These are phyloP conservation scores for Phytophthora cactorum DNA, from an alignment of 352 stramenopile species.

Conservation along the genomic window DNA sequence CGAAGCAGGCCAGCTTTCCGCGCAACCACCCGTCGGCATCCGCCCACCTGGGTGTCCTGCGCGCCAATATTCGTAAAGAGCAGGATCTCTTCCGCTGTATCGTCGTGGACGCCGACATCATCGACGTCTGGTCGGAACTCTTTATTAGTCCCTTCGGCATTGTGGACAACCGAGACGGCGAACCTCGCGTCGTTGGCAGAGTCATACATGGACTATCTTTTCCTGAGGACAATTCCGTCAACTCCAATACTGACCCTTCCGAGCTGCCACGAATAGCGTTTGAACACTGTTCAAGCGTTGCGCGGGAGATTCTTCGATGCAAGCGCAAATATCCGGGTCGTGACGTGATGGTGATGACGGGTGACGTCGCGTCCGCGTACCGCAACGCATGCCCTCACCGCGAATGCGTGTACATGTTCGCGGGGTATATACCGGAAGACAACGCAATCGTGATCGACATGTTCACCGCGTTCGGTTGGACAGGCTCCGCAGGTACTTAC, in stretches of 20 bases:
- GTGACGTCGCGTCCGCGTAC: too few species aligned
- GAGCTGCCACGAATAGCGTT: background rate
- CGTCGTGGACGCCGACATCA: slow-evolving; percentile 7
- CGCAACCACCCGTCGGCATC: slow-evolving; percentile 1
- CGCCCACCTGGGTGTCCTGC: background rate
- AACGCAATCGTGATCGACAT: too few species aligned
- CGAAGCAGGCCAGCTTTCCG: background rate
- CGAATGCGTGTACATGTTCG: too few species aligned
- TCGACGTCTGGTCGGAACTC: slow-evolving; percentile 3
- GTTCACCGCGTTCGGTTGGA: too few species aligned
- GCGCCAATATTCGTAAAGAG: slow-evolving; percentile 12
- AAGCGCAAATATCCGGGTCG: background rate
- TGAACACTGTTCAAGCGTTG: background rate
- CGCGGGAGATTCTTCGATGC: slow-evolving; percentile 7
- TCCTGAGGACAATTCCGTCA: background rate
- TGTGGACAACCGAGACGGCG: background rate
- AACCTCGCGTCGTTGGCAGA: background rate
- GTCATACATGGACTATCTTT: slow-evolving; percentile 3
- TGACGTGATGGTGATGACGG: too few species aligned
- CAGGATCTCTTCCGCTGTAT: slow-evolving; percentile 2
- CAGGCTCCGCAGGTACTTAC: too few species aligned
- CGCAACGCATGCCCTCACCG: too few species aligned
- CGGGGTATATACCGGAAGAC: too few species aligned
- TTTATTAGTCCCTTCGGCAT: slow-evolving; percentile 9
- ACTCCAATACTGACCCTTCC: background rate